Base-by-base conservation (phyloP, 2,329 filamentous ascomycete genomes). In the Shiraia sp. region DNA sequence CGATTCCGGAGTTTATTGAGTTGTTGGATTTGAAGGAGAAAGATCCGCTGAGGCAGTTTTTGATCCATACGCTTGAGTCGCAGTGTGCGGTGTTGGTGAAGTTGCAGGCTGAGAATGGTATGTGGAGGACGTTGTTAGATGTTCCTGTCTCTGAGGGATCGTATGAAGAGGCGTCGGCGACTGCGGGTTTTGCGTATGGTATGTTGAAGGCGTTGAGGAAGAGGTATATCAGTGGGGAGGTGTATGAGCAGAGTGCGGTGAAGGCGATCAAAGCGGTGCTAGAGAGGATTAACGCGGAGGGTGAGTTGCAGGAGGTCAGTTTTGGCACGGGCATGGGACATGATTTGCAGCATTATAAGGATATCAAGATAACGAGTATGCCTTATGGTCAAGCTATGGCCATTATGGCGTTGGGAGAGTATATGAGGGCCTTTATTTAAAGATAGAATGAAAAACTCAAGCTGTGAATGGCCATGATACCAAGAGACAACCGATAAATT, bases 361-460 rank as follows among this genome's bases (percentile, higher is more conserved):
- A 88, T 49, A 90, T 92, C 43, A 78, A 83, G 2, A 70, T 85
- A 47, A 92, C 88, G 2, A 86, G 84, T 55, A 92, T 91, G 88
- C 88, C 87, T 6, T 91, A 91, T 57, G 88, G 88, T 0, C 88
- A 91, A 66, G 86, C 87, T 0, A 90, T 91, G 87, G 87, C 86
- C 0, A 89, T 90, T 49, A 90, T 91, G 83, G 83, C 86, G 0
- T 65, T 91, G 50, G 86, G 86, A 0, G 88, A 92, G 69, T 87
- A 86, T 55, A 63, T 88, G 66, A 76, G 86, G 33, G 77, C 77
- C 23, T 86, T 79, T 47, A 70, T 79, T 26, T 79, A 69, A 48
- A 40, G n/a, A 13, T 79, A 67, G 46, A 42, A 10, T 13, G 30
- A 14, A 14, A 30, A n/a, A n/a, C n/a, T n/a, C n/a, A n/a, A n/a